Evolutionary conservation across 2,329 filamentous ascomycete species (phyloP).

Genomic region (Aspergillus awamori): DNA sequence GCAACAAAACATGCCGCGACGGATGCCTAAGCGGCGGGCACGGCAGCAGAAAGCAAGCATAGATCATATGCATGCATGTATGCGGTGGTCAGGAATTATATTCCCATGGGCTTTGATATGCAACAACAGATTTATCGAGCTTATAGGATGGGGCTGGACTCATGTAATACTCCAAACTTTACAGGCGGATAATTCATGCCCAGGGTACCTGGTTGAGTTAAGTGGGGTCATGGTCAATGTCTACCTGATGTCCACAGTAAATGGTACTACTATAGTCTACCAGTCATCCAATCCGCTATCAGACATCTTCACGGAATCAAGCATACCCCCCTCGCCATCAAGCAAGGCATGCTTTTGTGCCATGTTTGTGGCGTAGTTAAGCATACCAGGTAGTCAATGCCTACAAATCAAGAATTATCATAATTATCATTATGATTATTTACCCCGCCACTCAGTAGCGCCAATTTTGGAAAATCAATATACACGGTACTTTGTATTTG

Average conservation of each 20-base stretch:
- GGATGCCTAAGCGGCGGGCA: constrained; percentile 1
- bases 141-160: neutral
- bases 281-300: neutral
- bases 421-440: no score
- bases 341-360: neutral
- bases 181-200: neutral
- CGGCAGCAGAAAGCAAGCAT: neutral
- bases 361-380: neutral
- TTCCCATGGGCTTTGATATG: neutral
- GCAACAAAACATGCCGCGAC: constrained; percentile 1
- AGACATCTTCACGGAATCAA: neutral
- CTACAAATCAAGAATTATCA: no score
- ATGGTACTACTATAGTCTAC: neutral
- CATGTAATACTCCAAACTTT: neutral
- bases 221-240: neutral
- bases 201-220: neutral
- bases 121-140: neutral
- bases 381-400: no score
- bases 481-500: no score
- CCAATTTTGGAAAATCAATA: no score
- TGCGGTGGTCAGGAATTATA: constrained; percentile 5
- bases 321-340: neutral
- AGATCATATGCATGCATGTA: constrained; percentile 8
- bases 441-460: no score
- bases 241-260: no score